Base-by-base conservation (phyloP, 1,284 basidiomycete genomes). In the Peniophora sp. region DNA sequence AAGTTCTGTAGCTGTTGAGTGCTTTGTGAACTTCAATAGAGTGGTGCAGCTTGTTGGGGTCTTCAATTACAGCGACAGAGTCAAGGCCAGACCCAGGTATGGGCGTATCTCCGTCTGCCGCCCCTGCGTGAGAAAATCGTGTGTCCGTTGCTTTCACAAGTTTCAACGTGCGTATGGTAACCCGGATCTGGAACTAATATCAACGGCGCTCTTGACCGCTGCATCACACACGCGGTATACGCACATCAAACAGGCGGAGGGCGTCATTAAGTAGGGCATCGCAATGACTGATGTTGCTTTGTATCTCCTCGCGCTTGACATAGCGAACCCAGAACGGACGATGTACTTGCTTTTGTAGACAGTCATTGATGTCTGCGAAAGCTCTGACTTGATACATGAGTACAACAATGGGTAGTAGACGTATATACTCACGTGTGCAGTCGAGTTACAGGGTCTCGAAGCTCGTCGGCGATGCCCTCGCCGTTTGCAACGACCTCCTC, bases 291-390 rank as follows among this genome's bases (percentile, higher is more conserved):
- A 88, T 78, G 48, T 76, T 75, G 20, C 69, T 68, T 18, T 74
- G 64, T 42, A 88, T 84, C 56, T 91, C 85, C 35, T 88, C 83
- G 36, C 86, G 76, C 62, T 83, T 83, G 47, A 90, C 72, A 62
- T 89, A 91, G 2, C 86, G 75, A 66, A 88, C 88, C 55, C 91
- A 64, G 68, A 90, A 91, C 0, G 87, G 84, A 1, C 85, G 69
- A 48, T 76, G 74, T 10, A 74, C 71, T 55, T 86, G 81, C 55
- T 79, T 81, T 52, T 74, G 60, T 17, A 87, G 71, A 56, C 88
- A 73, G 6, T 64, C 57, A 45, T 72, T 68, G 2, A 88, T 76
- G 44, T 71, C 39, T 9, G 60, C 57, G 56, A 77, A 80, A 3
- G 58, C 47, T 20, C 57, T 59, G 18, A 8, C 15, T 15, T 51